Percentiles rank a stretch among this genome's conserved stretches.
phyloP scores from a whole-genome alignment of 495 filamentous ascomycete species.

The Haplographium delicatum region DNA sequence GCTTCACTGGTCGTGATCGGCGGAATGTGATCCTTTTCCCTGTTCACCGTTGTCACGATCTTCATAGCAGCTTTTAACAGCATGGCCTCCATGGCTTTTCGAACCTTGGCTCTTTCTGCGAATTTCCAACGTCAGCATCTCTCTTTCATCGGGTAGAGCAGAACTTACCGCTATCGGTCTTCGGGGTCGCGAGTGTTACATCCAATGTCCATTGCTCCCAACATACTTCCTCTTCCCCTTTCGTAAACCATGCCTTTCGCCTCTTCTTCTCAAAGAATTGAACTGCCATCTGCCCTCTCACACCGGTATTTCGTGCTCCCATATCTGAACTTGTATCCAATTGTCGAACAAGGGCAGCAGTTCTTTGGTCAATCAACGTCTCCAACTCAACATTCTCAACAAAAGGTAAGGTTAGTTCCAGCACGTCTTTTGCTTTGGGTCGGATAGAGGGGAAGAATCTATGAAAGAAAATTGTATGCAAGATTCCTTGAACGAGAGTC shows the following conservation, averaged over 20 bases:
- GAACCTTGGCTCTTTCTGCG: constrained; percentile 77
- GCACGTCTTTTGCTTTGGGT: constrained; percentile 81
- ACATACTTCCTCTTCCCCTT: constrained; percentile 79
- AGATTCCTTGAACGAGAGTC: constrained; percentile 58
- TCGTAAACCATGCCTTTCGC: constrained; percentile 75
- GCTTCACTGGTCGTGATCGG: constrained; percentile 89
- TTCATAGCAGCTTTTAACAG: constrained; percentile 83
- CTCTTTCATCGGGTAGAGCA: background rate
- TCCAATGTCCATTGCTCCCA: constrained; percentile 96
- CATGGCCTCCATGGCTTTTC: constrained; percentile 79
- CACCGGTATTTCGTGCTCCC: constrained; percentile 40
- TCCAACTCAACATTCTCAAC: constrained; percentile 88
- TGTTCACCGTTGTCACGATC: constrained; percentile 77
- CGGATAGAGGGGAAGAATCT: constrained; percentile 85
- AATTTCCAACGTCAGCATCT: background rate
- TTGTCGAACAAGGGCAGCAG: constrained; percentile 67
- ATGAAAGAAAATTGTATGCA: constrained; percentile 99
- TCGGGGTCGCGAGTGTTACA: constrained; percentile 81
- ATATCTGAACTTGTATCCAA: constrained; percentile 46
- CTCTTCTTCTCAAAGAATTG: constrained; percentile 94
- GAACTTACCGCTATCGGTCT: constrained; percentile 77
- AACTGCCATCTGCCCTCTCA: constrained; percentile 75
- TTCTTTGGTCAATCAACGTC: constrained; percentile 84
- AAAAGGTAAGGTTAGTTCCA: constrained; percentile 85
- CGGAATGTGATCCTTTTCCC: constrained; percentile 92